Base-by-base conservation (phyloP, 2,329 filamentous ascomycete genomes). In the Colletotrichum sp. region DNA sequence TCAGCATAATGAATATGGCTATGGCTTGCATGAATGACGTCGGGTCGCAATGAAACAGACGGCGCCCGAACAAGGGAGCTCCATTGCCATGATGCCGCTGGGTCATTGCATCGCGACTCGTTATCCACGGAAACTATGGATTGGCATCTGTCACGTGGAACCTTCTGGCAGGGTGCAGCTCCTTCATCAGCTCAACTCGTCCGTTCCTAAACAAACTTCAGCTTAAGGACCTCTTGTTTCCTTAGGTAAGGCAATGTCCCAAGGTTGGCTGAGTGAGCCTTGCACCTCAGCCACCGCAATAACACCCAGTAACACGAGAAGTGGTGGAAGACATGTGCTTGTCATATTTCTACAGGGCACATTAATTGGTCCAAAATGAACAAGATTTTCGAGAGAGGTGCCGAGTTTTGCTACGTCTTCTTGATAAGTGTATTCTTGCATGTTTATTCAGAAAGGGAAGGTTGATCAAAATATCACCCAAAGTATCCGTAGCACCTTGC, bases 21-120 rank as follows among this genome's bases (percentile, higher is more conserved):
- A n/a, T 30, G 13, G 21, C 34, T 66, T 16, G 71, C 67, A 75
- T 62, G 60, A 67, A 71, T 67, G 52, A 62, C 71, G 67, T 68
- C 36, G 64, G 52, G 32, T 57, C 15, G 52, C 6, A 49, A 74
- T 63, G 52, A 75, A 64, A 71, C 52, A 30, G 21, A 62, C n/a
- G 26, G 24, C 16, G 18, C 75, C 26, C 44, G 34, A 71, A 28
- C 71, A 71, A 63, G 71, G 52, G 34, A 67, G 21, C 16, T 26
- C 52, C 71, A 57, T 67, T 21, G 15, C 32, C 60, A 39, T 66
- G 16, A 65, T 49, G 59, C 71, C 73, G 32, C 44, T 39, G 49
- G 71, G 9, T 26, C 62, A 15, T 34, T 64, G 67, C 16, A 52
- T 49, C 15, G 44, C 44, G 32, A 55, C 32, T 21, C 12, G 52